Evolutionary conservation across 108 stramenopile genomes (phyloP).

Genomic region (Skeletonema marinoi): DNA sequence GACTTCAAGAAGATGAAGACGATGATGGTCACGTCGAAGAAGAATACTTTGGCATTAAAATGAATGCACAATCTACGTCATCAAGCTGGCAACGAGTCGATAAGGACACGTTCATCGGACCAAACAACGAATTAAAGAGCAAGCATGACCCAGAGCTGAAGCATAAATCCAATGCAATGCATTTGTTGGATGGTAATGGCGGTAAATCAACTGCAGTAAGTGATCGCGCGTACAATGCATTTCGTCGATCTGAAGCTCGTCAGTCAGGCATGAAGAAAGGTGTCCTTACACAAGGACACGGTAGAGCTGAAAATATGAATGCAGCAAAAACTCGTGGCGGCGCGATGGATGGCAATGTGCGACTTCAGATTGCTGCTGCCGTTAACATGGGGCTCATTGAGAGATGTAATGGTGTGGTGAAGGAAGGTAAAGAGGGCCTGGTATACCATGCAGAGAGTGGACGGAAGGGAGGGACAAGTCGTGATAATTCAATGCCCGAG

Average conservation of each 20-base stretch:
- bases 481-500: not conserved
- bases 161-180: constrained; percentile 56
- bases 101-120: constrained; percentile 61
- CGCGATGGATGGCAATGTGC: constrained; percentile 68
- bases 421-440: constrained; percentile 85
- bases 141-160: constrained; percentile 76
- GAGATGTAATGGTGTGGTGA: constrained; percentile 72
- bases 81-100: constrained; percentile 54
- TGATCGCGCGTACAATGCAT: constrained; percentile 59
- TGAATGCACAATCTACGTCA: constrained; percentile 48
- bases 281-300: constrained; percentile 71
- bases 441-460: constrained; percentile 77
- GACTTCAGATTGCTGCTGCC: constrained; percentile 66
- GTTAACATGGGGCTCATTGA: constrained; percentile 75
- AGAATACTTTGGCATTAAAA: constrained; percentile 56
- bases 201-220: constrained; percentile 18
- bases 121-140: constrained; percentile 72
- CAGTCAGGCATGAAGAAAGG: constrained; percentile 62
- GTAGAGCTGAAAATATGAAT: constrained; percentile 66
- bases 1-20: constrained; percentile 2
- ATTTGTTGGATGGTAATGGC: constrained; percentile 8
- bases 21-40: constrained; percentile 42
- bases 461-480: not conserved
- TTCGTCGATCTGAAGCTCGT: constrained; percentile 46
- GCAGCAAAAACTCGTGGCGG: constrained; percentile 64